Percentiles rank a stretch among this genome's conserved stretches.
Evolutionary conservation across 2,329 filamentous ascomycete species (phyloP).

Genomic region (Fusarium oligoseptatum): DNA sequence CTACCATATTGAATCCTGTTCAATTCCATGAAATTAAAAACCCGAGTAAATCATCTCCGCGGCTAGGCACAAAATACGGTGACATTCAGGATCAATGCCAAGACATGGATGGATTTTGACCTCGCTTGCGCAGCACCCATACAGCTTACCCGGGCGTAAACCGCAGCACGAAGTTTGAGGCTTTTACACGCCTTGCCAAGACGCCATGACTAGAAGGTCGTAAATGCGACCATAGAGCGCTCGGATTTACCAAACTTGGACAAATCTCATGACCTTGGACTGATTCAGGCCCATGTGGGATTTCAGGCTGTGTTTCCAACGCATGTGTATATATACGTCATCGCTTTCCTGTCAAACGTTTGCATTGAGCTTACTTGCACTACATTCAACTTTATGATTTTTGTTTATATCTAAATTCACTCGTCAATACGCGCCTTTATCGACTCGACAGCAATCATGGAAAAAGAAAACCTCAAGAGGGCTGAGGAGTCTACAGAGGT

Average conservation of each 20-base stretch:
- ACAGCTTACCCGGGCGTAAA: background rate
- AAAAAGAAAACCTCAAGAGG: background rate
- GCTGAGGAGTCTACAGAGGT: background rate
- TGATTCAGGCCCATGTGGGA: background rate
- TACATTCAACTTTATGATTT: background rate
- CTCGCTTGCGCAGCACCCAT: background rate
- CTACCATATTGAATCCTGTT: background rate
- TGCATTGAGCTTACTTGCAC: background rate
- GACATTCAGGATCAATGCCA: background rate
- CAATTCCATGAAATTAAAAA: background rate
- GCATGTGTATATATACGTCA: background rate
- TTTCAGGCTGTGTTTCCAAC: background rate
- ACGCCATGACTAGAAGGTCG: background rate
- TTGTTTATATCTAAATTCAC: background rate
- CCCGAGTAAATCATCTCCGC: background rate
- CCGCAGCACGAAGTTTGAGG: background rate
- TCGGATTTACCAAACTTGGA: background rate
- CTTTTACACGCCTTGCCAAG: background rate
- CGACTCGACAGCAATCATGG: no score
- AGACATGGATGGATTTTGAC: background rate
- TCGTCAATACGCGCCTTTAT: fast-evolving
- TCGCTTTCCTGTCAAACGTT: background rate
- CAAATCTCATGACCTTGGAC: background rate
- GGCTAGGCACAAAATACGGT: background rate
- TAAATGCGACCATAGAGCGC: background rate